Evolutionary conservation across 306 rosid species (phyloP).

Genomic region (Citrullus amarus): DNA sequence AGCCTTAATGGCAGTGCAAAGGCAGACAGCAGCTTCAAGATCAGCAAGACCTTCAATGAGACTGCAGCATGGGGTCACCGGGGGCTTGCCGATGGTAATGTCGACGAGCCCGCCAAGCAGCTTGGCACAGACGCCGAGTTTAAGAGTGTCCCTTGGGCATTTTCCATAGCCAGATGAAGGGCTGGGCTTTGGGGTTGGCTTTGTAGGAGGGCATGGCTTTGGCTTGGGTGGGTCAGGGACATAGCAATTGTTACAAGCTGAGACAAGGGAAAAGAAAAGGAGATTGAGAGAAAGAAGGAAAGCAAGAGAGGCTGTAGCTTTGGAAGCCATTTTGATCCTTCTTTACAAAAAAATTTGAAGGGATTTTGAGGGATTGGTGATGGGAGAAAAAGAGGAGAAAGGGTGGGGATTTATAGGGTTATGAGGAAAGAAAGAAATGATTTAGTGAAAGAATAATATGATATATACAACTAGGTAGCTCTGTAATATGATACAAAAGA

Average conservation of each 20-base stretch:
- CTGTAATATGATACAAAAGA: not conserved
- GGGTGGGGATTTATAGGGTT: not conserved
- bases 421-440: not conserved
- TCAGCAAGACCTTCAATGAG: constrained; percentile 55
- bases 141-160: constrained; percentile 60
- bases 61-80: constrained; percentile 46
- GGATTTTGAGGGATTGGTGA: not conserved
- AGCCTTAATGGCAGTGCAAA: constrained; percentile 65
- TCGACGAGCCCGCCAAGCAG: constrained; percentile 44
- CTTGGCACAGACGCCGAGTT: constrained; percentile 50
- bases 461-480: not conserved
- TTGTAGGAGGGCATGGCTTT: not conserved
- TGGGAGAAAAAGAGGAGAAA: not conserved
- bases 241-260: not conserved
- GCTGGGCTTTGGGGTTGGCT: not conserved
- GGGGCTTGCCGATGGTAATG: constrained; percentile 35
- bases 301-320: not conserved
- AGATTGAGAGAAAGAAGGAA: not conserved
- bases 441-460: not conserved
- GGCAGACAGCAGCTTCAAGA: constrained; percentile 63
- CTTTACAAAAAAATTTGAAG: too few relatives aligned
- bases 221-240: not conserved
- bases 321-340: not conserved
- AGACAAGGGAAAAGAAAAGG: not conserved
- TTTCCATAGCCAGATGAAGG: not conserved